Evolutionary conservation across 257 asterid genomes (phyloP).

Genomic region (Solanum chilense): DNA sequence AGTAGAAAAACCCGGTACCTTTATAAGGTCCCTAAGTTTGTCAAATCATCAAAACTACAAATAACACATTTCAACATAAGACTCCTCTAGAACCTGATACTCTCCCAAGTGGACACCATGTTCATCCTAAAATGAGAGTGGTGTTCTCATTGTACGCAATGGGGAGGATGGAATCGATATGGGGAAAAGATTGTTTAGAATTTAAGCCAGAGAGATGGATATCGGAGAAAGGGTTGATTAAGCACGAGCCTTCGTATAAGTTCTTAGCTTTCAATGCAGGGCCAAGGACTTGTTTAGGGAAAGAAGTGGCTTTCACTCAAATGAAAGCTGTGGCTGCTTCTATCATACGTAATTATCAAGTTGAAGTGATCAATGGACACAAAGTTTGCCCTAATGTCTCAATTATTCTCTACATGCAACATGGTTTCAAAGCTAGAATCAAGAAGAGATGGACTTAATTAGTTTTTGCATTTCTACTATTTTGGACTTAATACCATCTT

Average conservation of each 20-base stretch:
- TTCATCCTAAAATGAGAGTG: slow-evolving; percentile 32
- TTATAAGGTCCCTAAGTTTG: no score
- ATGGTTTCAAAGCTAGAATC: slow-evolving; percentile 42
- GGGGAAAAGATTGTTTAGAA: slow-evolving; percentile 46
- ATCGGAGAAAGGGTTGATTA: slow-evolving; percentile 18
- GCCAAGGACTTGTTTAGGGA: slow-evolving; percentile 58
- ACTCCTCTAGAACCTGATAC: slow-evolving; percentile 19
- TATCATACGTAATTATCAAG: slow-evolving; percentile 26
- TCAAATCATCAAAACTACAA: no score
- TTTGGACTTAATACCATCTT: neutral
- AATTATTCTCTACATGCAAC: slow-evolving; percentile 41
- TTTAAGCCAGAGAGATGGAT: slow-evolving; percentile 65
- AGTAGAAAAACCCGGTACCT: no score
- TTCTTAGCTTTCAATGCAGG: slow-evolving; percentile 62
- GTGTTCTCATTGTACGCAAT: slow-evolving; percentile 44
- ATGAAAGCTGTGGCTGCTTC: slow-evolving; percentile 41
- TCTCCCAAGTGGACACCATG: slow-evolving; percentile 50
- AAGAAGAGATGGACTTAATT: slow-evolving; percentile 17
- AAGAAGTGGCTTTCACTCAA: slow-evolving; percentile 44
- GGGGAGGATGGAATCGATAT: slow-evolving; percentile 44
- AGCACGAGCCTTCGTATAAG: slow-evolving; percentile 45
- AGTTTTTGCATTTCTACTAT: neutral
- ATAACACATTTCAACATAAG: slow-evolving; percentile 60
- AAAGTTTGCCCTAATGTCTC: slow-evolving; percentile 33
- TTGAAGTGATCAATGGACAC: slow-evolving; percentile 27